These are phyloP conservation scores for Globisporangium recalcitrans DNA, from an alignment of 352 stramenopile genomes.

Conservation along the genomic window DNA sequence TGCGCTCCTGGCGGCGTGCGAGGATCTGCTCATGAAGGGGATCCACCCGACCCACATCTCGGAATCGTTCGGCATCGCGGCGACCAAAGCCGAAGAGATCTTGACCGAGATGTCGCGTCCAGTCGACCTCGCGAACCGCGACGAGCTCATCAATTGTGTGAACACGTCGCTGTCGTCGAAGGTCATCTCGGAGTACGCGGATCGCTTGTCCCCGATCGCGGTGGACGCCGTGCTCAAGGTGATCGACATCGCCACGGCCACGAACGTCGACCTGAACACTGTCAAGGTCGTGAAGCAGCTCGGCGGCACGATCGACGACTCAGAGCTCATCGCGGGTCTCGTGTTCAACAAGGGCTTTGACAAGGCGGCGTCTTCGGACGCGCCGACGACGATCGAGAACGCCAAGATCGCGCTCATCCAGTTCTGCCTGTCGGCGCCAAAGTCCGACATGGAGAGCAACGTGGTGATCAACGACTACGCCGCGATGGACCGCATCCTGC, in stretches of 20 bases:
- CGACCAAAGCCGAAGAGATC: slow-evolving; percentile 87
- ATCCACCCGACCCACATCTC: slow-evolving; percentile 99
- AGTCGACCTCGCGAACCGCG: slow-evolving; percentile 92
- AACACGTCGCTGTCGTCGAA: slow-evolving; percentile 98
- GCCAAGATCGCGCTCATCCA: slow-evolving; percentile 99
- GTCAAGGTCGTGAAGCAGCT: slow-evolving; percentile 98
- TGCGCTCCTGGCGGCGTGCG: slow-evolving; percentile 94
- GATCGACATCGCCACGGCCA: slow-evolving; percentile 90
- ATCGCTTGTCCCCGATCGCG: slow-evolving; percentile 96
- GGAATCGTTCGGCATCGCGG: slow-evolving; percentile 92
- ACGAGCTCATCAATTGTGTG: slow-evolving; percentile 96
- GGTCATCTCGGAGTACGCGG: slow-evolving; percentile 96
- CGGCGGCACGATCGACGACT: slow-evolving; percentile 99
- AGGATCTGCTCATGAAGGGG: slow-evolving; percentile 89
- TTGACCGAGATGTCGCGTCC: slow-evolving; percentile 87
- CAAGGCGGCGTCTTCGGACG: slow-evolving; percentile 56
- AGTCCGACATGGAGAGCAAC: slow-evolving; percentile 99
- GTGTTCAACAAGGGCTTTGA: slow-evolving; percentile 97
- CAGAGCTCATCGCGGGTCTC: slow-evolving; percentile 95
- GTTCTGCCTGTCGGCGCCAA: slow-evolving; percentile 98
- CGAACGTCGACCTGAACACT: slow-evolving; percentile 96
- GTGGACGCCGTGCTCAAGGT: slow-evolving; percentile 98
- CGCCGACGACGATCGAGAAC: slow-evolving; percentile 90
- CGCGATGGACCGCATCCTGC: slow-evolving; percentile 98
- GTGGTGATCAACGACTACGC: slow-evolving; percentile 99